These are phyloP conservation scores for Corylus heterophylla DNA, from an alignment of 306 rosid species.

Conservation along the genomic window DNA sequence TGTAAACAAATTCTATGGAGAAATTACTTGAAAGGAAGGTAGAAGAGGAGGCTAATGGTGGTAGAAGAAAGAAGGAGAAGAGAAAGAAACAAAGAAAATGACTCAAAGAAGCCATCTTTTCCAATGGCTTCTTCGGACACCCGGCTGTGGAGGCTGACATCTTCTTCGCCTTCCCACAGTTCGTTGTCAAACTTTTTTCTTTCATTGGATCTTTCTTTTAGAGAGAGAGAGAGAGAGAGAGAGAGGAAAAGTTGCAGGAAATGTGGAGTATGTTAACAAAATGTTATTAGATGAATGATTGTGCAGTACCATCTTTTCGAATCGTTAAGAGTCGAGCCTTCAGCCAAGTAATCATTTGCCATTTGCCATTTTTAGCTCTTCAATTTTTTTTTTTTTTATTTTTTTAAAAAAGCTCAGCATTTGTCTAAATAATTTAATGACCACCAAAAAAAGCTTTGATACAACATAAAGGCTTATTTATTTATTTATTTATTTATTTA, in stretches of 20 bases:
- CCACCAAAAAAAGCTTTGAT: too few species aligned
- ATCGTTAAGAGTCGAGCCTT: too few species aligned
- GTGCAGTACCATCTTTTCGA: too few species aligned
- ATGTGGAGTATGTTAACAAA: conserved; percentile 29
- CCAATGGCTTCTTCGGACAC: not conserved
- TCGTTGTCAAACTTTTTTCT: conserved; percentile 28
- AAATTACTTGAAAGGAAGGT: conserved; percentile 59
- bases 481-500: too few species aligned
- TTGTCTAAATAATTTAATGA: too few species aligned
- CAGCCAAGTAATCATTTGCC: too few species aligned
- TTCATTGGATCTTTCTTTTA: not conserved
- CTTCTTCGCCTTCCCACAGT: conserved; percentile 43
- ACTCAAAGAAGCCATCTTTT: conserved; percentile 53
- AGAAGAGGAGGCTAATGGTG: conserved; percentile 47
- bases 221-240: conserved; percentile 19
- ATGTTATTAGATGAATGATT: too few species aligned
- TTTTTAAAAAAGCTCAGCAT: too few species aligned
- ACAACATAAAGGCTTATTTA: too few species aligned
- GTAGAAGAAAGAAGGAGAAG: conserved; percentile 38
- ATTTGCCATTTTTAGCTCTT: too few species aligned
- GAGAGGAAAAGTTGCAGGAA: conserved; percentile 32
- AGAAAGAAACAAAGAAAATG: conserved; percentile 37
- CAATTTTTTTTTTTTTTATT: too few species aligned
- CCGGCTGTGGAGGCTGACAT: conserved; percentile 30
- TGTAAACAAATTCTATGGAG: not conserved